Evolutionary conservation across 805 yeast genomes (phyloP).

Genomic region (Torulaspora delbrueckii): DNA sequence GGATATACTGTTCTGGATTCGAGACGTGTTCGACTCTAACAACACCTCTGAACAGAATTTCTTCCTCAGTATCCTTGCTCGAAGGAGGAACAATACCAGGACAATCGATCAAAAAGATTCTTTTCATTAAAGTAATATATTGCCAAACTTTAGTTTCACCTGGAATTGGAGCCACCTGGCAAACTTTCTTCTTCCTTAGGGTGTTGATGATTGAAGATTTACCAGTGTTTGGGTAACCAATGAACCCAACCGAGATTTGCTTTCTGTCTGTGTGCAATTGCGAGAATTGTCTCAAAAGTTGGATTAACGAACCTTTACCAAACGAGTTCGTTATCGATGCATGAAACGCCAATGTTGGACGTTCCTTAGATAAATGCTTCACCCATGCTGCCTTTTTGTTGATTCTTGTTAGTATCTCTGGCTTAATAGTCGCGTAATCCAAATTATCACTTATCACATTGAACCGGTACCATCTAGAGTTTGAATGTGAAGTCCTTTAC

Average conservation of each 20-base stretch:
- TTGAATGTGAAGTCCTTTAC: slow-evolving; percentile 79
- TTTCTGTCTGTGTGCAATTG: slow-evolving; percentile 86
- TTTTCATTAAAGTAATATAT: slow-evolving; percentile 93
- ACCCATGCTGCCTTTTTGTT: slow-evolving; percentile 92
- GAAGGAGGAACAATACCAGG: slow-evolving; percentile 99
- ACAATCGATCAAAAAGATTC: slow-evolving; percentile 92
- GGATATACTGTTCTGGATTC: slow-evolving; percentile 91
- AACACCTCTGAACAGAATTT: slow-evolving; percentile 91
- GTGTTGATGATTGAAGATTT: slow-evolving; percentile 95
- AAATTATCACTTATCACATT: not conserved
- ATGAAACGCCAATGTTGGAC: slow-evolving; percentile 95
- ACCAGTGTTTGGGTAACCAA: slow-evolving; percentile 98
- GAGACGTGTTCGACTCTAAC: slow-evolving; percentile 98
- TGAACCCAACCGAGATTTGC: slow-evolving; percentile 94
- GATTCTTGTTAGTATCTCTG: slow-evolving; percentile 33
- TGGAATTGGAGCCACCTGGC: slow-evolving; percentile 96
- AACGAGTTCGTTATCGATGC: slow-evolving; percentile 96
- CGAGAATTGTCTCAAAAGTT: slow-evolving; percentile 87
- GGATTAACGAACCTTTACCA: slow-evolving; percentile 95
- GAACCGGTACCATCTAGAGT: not conserved
- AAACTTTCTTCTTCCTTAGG: slow-evolving; percentile 88
- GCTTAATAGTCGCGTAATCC: not conserved
- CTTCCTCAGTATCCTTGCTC: slow-evolving; percentile 80
- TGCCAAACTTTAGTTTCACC: slow-evolving; percentile 99
- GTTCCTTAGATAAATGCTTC: slow-evolving; percentile 82